Conservation (phyloP, 1,284 basidiomycete genomes). For the Inonotus hispidus region DNA sequence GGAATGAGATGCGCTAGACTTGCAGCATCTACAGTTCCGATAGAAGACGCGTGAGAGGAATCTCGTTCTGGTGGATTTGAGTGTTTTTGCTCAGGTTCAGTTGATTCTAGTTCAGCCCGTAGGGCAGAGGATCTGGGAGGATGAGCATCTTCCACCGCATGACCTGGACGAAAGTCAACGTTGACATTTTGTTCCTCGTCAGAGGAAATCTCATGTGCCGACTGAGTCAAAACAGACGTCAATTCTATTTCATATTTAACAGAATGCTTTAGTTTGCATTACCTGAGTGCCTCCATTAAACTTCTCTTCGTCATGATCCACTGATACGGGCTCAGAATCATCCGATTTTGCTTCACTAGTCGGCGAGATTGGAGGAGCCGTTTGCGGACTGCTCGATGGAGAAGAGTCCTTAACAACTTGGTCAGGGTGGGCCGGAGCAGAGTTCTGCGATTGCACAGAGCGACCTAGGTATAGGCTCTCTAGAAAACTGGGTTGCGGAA, state of each 20-base stretch:
- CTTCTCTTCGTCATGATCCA: not conserved
- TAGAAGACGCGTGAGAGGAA: not conserved
- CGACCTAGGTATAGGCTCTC: conserved; percentile 57
- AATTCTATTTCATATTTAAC: not conserved
- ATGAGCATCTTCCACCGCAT: not conserved
- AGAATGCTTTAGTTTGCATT: not conserved
- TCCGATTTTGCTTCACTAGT: conserved; percentile 16
- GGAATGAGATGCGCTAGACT: not conserved
- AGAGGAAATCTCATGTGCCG: not conserved
- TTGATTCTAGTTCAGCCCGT: not conserved
- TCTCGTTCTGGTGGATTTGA: not conserved
- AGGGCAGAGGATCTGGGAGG: conserved; percentile 1
- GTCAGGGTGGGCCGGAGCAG: conserved; percentile 40
- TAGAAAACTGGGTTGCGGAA: conserved; percentile 58
- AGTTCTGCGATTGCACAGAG: conserved; percentile 19
- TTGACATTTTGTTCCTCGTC: not conserved
- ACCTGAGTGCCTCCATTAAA: not conserved
- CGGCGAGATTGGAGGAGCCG: conserved; percentile 11
- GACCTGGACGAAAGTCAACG: not conserved
- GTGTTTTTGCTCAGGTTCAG: not conserved
- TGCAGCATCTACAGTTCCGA: conserved; percentile 4
- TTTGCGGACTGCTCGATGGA: conserved; percentile 15
- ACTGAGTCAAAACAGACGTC: not conserved
- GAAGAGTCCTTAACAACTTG: conserved; percentile 26
- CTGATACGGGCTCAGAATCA: conserved; percentile 12